Evolutionary conservation across 805 yeast species (phyloP).

Genomic region (Sungouiella blattae): DNA sequence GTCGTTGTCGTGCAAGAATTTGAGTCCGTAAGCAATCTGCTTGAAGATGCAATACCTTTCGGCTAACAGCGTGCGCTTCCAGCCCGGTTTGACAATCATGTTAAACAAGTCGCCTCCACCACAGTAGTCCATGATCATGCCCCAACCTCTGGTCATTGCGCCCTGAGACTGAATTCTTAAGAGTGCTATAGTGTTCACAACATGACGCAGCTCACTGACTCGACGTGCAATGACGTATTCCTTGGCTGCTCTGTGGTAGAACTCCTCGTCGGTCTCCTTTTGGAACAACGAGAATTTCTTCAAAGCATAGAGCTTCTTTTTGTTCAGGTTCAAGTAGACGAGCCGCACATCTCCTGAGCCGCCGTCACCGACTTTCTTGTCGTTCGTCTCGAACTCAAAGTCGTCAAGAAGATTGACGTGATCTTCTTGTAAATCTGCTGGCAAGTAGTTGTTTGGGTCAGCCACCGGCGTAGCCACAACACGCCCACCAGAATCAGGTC

Average conservation of each 20-base stretch:
- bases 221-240: slow-evolving; percentile 62
- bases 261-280: slow-evolving; percentile 61
- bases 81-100: slow-evolving; percentile 52
- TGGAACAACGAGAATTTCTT: slow-evolving; percentile 60
- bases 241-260: slow-evolving; percentile 59
- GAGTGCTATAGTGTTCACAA: slow-evolving; percentile 52
- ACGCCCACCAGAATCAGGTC: slow-evolving; percentile 40
- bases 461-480: slow-evolving; percentile 59
- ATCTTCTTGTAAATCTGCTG: slow-evolving; percentile 48
- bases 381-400: slow-evolving; percentile 43
- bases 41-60: slow-evolving; percentile 69
- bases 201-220: slow-evolving; percentile 55
- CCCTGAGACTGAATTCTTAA: slow-evolving; percentile 56
- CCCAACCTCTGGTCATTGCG: slow-evolving; percentile 67
- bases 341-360: slow-evolving; percentile 65
- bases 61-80: slow-evolving; percentile 48
- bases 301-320: slow-evolving; percentile 54
- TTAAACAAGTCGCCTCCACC: slow-evolving; percentile 59
- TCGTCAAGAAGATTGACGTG: slow-evolving; percentile 50
- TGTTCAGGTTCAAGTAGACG: slow-evolving; percentile 33
- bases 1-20: slow-evolving; percentile 60
- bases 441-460: slow-evolving; percentile 63
- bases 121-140: slow-evolving; percentile 64
- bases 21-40: slow-evolving; percentile 61
- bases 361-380: slow-evolving; percentile 62